Evolutionary conservation across 2,329 filamentous ascomycete species (phyloP).

Genomic region (Neodidymelliopsis sp.): DNA sequence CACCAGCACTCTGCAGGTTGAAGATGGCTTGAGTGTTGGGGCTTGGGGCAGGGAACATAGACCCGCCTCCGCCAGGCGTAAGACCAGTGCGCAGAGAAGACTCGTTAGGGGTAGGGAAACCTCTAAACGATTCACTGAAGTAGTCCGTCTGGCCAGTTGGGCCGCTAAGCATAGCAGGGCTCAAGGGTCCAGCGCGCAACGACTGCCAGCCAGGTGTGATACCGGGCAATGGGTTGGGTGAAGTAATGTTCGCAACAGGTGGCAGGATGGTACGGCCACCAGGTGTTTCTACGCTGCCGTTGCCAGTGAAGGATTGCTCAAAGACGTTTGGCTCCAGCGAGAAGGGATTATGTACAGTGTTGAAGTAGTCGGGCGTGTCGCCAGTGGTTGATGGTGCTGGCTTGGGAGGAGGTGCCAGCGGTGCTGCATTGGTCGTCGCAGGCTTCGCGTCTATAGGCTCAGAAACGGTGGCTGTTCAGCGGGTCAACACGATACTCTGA

Average conservation of each 20-base stretch:
- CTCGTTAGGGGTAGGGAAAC: constrained; percentile 95
- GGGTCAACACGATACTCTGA: constrained; percentile 26
- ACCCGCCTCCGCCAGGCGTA: constrained; percentile 92
- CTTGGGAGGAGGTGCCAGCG: constrained; percentile 62
- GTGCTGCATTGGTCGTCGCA: constrained; percentile 52
- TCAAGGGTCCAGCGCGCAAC: constrained; percentile 88
- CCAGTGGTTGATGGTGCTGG: constrained; percentile 51
- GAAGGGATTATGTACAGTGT: constrained; percentile 60
- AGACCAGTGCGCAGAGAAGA: constrained; percentile 89
- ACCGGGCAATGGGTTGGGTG: constrained; percentile 80
- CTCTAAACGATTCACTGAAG: constrained; percentile 82
- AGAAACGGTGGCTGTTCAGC: constrained; percentile 26
- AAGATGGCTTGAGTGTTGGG: constrained; percentile 86
- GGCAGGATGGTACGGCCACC: constrained; percentile 77
- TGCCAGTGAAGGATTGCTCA: constrained; percentile 79
- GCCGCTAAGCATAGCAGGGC: constrained; percentile 95
- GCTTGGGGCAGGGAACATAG: constrained; percentile 94
- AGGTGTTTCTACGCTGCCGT: constrained; percentile 72
- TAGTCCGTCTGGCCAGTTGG: constrained; percentile 78
- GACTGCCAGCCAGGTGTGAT: constrained; percentile 85
- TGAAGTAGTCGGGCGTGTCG: constrained; percentile 61
- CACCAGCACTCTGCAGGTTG: constrained; percentile 78
- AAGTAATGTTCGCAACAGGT: constrained; percentile 88
- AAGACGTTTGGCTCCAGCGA: constrained; percentile 94
- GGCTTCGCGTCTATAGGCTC: constrained; percentile 43